These are phyloP conservation scores for Barnettozyma californica DNA, from an alignment of 805 yeast species.

Conservation along the genomic window DNA sequence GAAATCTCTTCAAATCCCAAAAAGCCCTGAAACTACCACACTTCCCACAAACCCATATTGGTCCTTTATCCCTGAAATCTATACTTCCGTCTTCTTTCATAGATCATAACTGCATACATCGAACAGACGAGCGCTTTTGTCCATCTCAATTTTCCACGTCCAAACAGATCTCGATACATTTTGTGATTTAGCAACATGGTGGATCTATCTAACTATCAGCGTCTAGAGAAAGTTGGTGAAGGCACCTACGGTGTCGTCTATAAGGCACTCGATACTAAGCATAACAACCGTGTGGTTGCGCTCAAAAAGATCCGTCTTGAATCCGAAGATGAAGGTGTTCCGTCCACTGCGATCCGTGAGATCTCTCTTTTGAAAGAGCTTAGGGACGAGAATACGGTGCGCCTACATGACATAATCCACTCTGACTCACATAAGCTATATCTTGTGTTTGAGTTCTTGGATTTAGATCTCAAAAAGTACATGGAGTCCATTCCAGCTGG, in stretches of 20 bases:
- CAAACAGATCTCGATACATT: background rate
- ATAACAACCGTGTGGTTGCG: constrained; percentile 92
- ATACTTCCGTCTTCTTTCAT: background rate
- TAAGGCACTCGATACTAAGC: constrained; percentile 85
- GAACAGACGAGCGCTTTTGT: background rate
- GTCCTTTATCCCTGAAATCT: background rate
- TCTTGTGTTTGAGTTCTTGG: constrained; percentile 89
- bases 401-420: constrained; percentile 90
- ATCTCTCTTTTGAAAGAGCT: constrained; percentile 90
- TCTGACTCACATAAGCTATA: constrained; percentile 90
- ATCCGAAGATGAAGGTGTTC: constrained; percentile 97
- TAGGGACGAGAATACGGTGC: constrained; percentile 88
- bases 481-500: constrained; percentile 95
- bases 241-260: constrained; percentile 93
- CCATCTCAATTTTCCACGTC: background rate
- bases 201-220: constrained; percentile 86
- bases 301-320: constrained; percentile 91
- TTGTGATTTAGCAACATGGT: constrained; percentile 16
- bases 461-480: constrained; percentile 90
- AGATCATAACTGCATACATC: background rate
- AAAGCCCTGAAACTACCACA: background rate
- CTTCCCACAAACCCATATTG: background rate
- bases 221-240: constrained; percentile 95
- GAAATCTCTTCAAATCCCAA: constrained; percentile 1
- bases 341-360: constrained; percentile 96